Evolutionary conservation across 441 rosid genomes (phyloP).

Genomic region (Kokia cookei): DNA sequence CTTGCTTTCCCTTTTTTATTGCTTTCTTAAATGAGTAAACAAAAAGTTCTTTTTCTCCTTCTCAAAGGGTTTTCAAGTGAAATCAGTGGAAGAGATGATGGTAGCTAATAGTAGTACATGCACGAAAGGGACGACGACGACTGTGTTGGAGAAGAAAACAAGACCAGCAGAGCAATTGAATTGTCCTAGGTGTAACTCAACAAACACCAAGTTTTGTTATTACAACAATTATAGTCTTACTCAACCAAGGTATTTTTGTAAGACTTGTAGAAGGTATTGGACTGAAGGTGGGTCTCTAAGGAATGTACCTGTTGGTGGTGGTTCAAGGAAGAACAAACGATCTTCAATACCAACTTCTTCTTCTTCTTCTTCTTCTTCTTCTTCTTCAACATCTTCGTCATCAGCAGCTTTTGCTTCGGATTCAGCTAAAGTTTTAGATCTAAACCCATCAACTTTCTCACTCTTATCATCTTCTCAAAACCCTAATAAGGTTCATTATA

Average conservation of each 20-base stretch:
- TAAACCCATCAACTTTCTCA: slow-evolving; percentile 50
- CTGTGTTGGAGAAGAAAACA: slow-evolving; percentile 44
- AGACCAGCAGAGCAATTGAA: slow-evolving; percentile 74
- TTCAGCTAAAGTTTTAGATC: slow-evolving; percentile 54
- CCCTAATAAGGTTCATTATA: slow-evolving; percentile 44
- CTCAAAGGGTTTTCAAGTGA: slow-evolving; percentile 40
- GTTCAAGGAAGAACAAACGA: slow-evolving; percentile 88
- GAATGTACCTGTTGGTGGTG: slow-evolving; percentile 93
- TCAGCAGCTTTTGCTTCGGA: neutral
- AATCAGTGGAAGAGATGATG: slow-evolving; percentile 61
- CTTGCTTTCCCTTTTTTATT: slow-evolving; percentile 8
- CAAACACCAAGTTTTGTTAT: slow-evolving; percentile 83
- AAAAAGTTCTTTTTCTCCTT: neutral
- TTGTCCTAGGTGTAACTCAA: slow-evolving; percentile 86
- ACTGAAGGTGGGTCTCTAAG: slow-evolving; percentile 89
- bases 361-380: slow-evolving; percentile 18
- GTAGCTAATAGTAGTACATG: slow-evolving; percentile 13
- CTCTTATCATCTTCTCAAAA: slow-evolving; percentile 44
- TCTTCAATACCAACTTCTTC: slow-evolving; percentile 34
- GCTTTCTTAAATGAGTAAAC: neutral
- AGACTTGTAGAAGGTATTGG: slow-evolving; percentile 96
- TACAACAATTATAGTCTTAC: slow-evolving; percentile 88
- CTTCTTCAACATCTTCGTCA: neutral
- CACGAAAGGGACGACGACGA: slow-evolving; percentile 22
- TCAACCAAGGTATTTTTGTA: slow-evolving; percentile 89